phyloP scores from a whole-genome alignment of 2,329 filamentous ascomycete genomes.

The Juglanconis oblonga region DNA sequence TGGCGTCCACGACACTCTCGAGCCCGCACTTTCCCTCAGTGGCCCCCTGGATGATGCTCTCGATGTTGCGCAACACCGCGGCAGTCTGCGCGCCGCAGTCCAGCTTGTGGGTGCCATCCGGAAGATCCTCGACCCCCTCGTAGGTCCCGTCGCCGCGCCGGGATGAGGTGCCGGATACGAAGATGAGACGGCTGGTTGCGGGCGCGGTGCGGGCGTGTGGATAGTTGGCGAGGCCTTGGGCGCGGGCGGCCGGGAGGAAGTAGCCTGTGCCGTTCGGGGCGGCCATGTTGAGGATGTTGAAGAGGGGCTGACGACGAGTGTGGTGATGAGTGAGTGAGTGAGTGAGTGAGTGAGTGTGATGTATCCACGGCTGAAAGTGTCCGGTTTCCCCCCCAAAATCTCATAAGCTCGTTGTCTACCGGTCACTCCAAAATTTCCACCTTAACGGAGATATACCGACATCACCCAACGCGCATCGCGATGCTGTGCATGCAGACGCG shows the following conservation, averaged over 20 bases:
- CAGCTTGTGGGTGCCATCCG: conserved; percentile 25
- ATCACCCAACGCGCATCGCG: not conserved
- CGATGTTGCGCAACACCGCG: conserved; percentile 32
- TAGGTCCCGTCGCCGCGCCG: conserved; percentile 31
- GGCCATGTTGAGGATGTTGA: conserved; percentile 1
- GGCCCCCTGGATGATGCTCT: conserved; percentile 28
- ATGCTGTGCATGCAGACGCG: not conserved
- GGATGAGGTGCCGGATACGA: conserved; percentile 32
- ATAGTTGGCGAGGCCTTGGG: conserved; percentile 34
- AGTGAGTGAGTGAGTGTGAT: not conserved
- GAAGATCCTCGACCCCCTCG: conserved; percentile 26
- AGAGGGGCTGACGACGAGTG: not conserved
- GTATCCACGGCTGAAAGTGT: not conserved
- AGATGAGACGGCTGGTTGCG: conserved; percentile 24
- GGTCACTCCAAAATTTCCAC: not conserved
- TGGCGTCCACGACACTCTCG: conserved; percentile 32
- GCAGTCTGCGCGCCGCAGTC: conserved; percentile 31
- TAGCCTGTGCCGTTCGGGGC: conserved; percentile 28
- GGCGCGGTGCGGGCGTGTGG: conserved; percentile 30
- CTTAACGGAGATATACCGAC: not conserved
- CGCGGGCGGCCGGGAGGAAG: conserved; percentile 27
- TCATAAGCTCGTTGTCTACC: not conserved
- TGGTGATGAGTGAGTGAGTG: not conserved
- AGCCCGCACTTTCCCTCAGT: conserved; percentile 27
- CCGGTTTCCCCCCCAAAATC: not conserved